Evolutionary conservation across 345 rosid genomes (phyloP), one percentile per base, ranked within the genome.

Genomic region (Lepidium africanum): DNA sequence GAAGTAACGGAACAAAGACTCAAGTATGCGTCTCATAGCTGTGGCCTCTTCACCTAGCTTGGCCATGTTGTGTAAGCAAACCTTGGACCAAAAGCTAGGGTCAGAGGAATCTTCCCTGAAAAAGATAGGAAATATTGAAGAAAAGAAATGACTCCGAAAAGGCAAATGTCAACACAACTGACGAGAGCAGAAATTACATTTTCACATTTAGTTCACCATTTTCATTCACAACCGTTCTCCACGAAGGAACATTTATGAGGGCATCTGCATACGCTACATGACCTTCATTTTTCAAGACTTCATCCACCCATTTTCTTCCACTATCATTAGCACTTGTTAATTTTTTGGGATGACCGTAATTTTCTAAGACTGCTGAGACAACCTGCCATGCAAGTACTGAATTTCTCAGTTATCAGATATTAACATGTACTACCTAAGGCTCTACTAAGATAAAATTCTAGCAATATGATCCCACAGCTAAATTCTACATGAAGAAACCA

Each of bases 21-120:
- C 99, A 25, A 95, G 76, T 66, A 95, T 85, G 11, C 92, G 92
- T 19, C 99, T 85, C 71, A 84, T 82, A 47, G 90, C 91, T 72
- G 96, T 87, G 47, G 87, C 97, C 76, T 89, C 99, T 77, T 87
- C 89, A 67, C 96, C 99, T 52, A 87, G 88, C 79, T 79, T 88
- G 69, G 96, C 88, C 99, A 91, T 91, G 78, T 89, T 91, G 76
- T 85, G 85, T 71, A 95, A 79, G 81, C 99, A 91, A 78, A 86
- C 85, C 69, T 83, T 82, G 59, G 99, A 86, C 99, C 99, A 95
- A 83, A 95, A 91, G 83, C 82, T 65, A 58, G 96, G 97, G 80
- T 86, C 73, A 66, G 73, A 71, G 17, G 85, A 81, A 78, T 86
- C 89, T 84, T 89, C 91, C 71, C 97, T 89, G 84, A 35, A 62